Evolutionary conservation across 805 yeast genomes (phyloP), one percentile per base, ranked within the genome.

Genomic region (Candida anglica): DNA sequence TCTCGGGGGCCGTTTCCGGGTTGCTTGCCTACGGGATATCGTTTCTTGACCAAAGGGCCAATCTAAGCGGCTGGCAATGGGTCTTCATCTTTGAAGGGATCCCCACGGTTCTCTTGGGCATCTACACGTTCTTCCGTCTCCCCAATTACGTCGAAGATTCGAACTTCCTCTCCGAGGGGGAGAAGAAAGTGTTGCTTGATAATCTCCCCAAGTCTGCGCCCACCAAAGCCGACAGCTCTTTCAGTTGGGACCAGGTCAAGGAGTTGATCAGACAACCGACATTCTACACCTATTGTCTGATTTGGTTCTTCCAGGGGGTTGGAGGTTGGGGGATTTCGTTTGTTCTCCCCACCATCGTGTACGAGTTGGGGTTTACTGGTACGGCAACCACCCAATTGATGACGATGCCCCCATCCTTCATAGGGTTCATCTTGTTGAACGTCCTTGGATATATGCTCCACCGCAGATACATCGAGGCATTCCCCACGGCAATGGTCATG

Each of bases 1-100:
- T 54, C 19, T 41, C 56, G 11, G 46, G 46, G 18, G 46, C 51
- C 8, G 27, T 52, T 8, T 34, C 48, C 10, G 58, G 53, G 1
- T 30, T 50, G 11, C 21, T 52, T n/a, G 50, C 56, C 4, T 48
- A 44, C 34, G 50, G 46, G 2, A 30, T 47, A 9, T 34, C 40
- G 11, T 32, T 32, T 27, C 25, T 41, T 23, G 34, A 41, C 17
- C 37, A 33, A 20, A 42, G 31, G 42, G 29, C 16, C 15, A 36
- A 36, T 3, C 20, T 41, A n/a, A 30, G 33, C 33, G 44, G 42
- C 5, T 41, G 42, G 42, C 34, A 32, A 28, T 41, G 44, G 44
- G 37, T 41, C 8, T 41, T 41, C 21, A 38, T 41, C 9, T 38
- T 41, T 18, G 42, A 41, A 35, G 44, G 42, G 15, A 35, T 41